Conservation (phyloP, 192 early-diverging fungal genomes). For the Irineochytrium annulatum region DNA sequence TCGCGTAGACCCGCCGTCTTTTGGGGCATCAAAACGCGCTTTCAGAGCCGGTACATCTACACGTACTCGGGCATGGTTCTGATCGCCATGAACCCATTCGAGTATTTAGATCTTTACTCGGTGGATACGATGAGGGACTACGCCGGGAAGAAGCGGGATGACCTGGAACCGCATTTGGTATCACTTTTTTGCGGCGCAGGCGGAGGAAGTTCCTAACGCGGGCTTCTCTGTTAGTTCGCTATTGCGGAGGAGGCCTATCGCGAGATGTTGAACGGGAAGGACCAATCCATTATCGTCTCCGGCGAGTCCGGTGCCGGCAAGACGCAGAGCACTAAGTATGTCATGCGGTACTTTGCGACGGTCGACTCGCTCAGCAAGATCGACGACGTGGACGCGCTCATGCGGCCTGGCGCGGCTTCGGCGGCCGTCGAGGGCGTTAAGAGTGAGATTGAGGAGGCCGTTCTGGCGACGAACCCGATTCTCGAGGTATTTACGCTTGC, state of each 20-base stretch:
- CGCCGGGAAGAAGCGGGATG: constrained; percentile 74
- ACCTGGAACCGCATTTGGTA: constrained; percentile 79
- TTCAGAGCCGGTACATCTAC: constrained; percentile 57
- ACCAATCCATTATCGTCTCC: constrained; percentile 92
- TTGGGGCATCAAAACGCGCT: constrained; percentile 24
- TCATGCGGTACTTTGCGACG: constrained; percentile 80
- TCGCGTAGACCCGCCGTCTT: constrained; percentile 20
- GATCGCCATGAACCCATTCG: constrained; percentile 89
- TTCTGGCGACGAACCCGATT: constrained; percentile 82
- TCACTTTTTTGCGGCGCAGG: background rate
- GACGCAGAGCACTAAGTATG: constrained; percentile 84
- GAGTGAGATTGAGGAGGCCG: constrained; percentile 35
- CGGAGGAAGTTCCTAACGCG: background rate
- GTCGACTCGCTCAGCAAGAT: constrained; percentile 29
- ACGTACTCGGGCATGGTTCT: constrained; percentile 94
- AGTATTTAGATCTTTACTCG: constrained; percentile 71
- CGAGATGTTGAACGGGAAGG: constrained; percentile 80
- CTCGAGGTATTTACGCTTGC: constrained; percentile 54
- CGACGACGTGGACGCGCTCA: constrained; percentile 14
- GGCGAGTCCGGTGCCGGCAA: constrained; percentile 94
- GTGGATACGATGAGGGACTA: constrained; percentile 81
- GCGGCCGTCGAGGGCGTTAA: background rate
- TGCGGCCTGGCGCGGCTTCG: constrained; percentile 10
- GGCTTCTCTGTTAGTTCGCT: constrained; percentile 52
- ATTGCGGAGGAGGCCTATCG: constrained; percentile 91